A percentile compares a stretch with the other conserved stretches of the same genome.
Evolutionary conservation across 2,329 filamentous ascomycete genomes (phyloP).

Genomic region (Magnaporthiopsis rhizophila): DNA sequence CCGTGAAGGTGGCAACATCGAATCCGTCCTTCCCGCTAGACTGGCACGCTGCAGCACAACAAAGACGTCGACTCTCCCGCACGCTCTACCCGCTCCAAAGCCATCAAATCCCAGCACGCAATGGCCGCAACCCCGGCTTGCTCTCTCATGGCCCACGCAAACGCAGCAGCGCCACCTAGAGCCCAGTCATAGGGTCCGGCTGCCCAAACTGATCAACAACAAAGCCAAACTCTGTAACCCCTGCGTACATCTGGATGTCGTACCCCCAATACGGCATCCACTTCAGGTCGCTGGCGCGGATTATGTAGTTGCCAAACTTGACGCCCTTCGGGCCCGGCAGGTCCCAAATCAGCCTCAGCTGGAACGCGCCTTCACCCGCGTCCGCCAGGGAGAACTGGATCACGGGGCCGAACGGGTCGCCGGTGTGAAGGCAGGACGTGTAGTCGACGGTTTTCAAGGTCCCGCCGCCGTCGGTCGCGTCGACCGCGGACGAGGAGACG

Average conservation of each 20-base stretch:
- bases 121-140: too few species aligned
- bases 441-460: background rate
- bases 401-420: background rate
- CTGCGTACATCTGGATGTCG: background rate
- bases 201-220: background rate
- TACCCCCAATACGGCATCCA: background rate
- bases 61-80: too few species aligned
- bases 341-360: background rate
- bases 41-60: too few species aligned
- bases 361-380: background rate
- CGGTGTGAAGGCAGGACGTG: background rate
- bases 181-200: background rate
- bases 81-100: too few species aligned
- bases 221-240: background rate
- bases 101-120: too few species aligned
- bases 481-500: background rate
- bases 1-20: too few species aligned
- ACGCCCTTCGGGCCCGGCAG: background rate
- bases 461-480: background rate
- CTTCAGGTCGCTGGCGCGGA: background rate
- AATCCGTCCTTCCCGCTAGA: too few species aligned
- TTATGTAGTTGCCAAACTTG: background rate
- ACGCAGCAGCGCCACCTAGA: too few species aligned
- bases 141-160: too few species aligned
- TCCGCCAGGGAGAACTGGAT: background rate